These are phyloP conservation scores for Prosopis cineraria DNA, from an alignment of 306 rosid species.

Conservation along the genomic window DNA sequence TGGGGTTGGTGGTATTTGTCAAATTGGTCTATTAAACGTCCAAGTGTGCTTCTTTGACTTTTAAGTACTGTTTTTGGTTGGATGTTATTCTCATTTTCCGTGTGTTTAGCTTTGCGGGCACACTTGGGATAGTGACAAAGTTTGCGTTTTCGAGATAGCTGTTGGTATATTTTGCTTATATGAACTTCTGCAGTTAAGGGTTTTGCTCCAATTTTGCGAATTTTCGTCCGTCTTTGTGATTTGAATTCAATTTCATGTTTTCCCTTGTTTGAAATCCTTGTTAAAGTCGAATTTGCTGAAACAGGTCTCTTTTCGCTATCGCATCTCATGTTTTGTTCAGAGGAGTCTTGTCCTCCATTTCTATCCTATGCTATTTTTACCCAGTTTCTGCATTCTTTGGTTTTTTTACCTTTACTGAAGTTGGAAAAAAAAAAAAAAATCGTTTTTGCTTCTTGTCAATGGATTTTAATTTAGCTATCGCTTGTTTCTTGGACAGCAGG, in stretches of 20 bases:
- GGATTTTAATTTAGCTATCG: conserved; percentile 22
- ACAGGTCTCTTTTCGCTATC: conserved; percentile 12
- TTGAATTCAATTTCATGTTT: neutral
- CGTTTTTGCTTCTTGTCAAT: conserved; percentile 8
- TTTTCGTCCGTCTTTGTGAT: neutral
- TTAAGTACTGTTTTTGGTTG: conserved; percentile 1
- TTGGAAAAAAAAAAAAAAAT: too few species aligned
- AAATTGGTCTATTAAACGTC: conserved; percentile 30
- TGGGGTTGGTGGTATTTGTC: conserved; percentile 16
- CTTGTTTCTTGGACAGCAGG: conserved; percentile 16
- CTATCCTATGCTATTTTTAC: neutral
- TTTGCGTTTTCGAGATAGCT: neutral
- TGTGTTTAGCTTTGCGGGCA: conserved; percentile 21
- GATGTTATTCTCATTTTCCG: conserved; percentile 23
- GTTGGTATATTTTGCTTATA: conserved; percentile 8
- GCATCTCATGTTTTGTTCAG: conserved; percentile 11
- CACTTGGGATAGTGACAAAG: neutral
- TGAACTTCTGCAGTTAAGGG: conserved; percentile 25
- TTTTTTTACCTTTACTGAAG: conserved; percentile 17
- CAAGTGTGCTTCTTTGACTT: conserved; percentile 40
- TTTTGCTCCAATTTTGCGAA: conserved; percentile 24
- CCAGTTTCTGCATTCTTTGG: conserved; percentile 7
- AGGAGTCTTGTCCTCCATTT: neutral
- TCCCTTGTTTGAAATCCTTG: conserved; percentile 1
- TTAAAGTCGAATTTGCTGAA: neutral